Percentiles rank a stretch among this genome's conserved stretches.
phyloP scores from a whole-genome alignment of 306 rosid genomes.

The Casuarina cunninghamiana region DNA sequence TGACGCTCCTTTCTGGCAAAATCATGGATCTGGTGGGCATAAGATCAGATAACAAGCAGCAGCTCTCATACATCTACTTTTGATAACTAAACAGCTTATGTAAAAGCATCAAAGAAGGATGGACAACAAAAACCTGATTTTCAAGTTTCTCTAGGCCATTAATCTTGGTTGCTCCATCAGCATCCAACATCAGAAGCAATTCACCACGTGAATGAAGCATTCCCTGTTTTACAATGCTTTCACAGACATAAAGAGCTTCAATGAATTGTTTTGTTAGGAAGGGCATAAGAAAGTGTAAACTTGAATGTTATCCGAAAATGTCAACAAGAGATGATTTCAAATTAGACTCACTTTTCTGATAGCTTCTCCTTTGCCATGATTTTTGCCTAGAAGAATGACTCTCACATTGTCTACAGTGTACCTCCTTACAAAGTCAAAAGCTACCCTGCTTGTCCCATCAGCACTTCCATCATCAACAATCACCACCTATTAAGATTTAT shows the following conservation, averaged over 20 bases:
- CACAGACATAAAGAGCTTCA: constrained; percentile 65
- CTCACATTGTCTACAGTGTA: constrained; percentile 76
- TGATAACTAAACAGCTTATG: too few species aligned
- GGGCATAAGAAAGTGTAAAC: constrained; percentile 1
- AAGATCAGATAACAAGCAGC: constrained; percentile 3
- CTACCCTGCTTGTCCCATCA: constrained; percentile 88
- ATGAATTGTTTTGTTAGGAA: constrained; percentile 40
- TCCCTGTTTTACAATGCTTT: constrained; percentile 95
- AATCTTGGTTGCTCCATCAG: constrained; percentile 97
- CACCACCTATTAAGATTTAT: constrained; percentile 59
- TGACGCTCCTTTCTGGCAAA: constrained; percentile 54
- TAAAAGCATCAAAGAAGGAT: constrained; percentile 4
- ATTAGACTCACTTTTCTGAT: constrained; percentile 92
- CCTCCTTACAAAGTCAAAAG: constrained; percentile 79
- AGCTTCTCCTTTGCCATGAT: constrained; percentile 98
- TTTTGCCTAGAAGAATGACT: constrained; percentile 86
- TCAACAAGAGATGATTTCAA: constrained; percentile 26
- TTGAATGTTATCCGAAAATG: constrained; percentile 15
- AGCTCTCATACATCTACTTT: too few species aligned
- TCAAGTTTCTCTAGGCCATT: constrained; percentile 90
- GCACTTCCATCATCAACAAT: constrained; percentile 92
- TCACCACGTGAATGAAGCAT: constrained; percentile 99
- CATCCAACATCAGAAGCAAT: constrained; percentile 91
- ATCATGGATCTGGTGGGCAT: constrained; percentile 56
- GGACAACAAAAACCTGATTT: constrained; percentile 57